These are phyloP conservation scores for Melastoma candidum DNA, from an alignment of 441 rosid species.

Conservation along the genomic window DNA sequence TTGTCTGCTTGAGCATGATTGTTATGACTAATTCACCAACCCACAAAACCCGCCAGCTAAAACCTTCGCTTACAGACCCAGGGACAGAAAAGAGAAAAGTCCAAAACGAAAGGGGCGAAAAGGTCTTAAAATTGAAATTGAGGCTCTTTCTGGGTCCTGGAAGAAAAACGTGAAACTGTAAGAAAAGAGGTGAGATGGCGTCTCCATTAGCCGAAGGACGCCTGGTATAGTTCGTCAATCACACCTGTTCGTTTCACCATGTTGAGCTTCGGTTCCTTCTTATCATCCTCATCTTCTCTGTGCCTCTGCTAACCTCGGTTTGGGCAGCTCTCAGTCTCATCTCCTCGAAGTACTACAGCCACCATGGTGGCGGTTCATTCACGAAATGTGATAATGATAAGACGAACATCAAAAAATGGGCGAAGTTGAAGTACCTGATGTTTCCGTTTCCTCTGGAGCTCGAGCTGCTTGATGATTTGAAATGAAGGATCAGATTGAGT, in stretches of 20 bases:
- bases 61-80: too few species aligned
- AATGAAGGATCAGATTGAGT: not conserved
- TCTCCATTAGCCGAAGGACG: not conserved
- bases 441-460: slow-evolving; percentile 61
- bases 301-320: slow-evolving; percentile 31
- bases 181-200: too few species aligned
- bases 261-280: slow-evolving; percentile 58
- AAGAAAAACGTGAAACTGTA: too few species aligned
- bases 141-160: too few species aligned
- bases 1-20: too few species aligned
- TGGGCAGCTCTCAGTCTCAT: slow-evolving; percentile 33
- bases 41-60: too few species aligned
- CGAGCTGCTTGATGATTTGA: slow-evolving; percentile 25
- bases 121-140: too few species aligned
- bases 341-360: slow-evolving; percentile 54
- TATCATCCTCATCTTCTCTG: slow-evolving; percentile 38
- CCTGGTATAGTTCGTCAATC: too few species aligned
- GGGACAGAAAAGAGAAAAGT: too few species aligned
- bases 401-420: not conserved
- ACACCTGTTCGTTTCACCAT: slow-evolving; percentile 17
- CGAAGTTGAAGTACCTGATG: slow-evolving; percentile 42
- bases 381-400: not conserved
- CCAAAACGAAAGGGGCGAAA: too few species aligned
- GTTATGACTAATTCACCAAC: too few species aligned
- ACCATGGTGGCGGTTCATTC: not conserved